Evolutionary conservation across 2,329 filamentous ascomycete genomes (phyloP).

Genomic region (Neonectria sp.): DNA sequence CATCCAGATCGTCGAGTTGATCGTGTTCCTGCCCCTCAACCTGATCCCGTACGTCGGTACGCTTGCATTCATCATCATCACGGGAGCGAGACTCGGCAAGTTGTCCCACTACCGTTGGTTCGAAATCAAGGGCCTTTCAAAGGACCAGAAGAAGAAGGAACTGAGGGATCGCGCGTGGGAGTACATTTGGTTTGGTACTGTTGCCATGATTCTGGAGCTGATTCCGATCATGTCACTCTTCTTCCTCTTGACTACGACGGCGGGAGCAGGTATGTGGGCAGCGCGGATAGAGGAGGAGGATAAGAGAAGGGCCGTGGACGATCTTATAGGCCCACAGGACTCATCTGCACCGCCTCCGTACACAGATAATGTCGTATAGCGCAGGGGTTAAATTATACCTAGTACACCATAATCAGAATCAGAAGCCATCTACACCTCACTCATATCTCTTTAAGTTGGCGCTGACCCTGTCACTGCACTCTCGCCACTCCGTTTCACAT

Average conservation of each 20-base stretch:
- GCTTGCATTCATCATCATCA: constrained; percentile 88
- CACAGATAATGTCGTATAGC: constrained; percentile 45
- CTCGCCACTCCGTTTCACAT: not conserved
- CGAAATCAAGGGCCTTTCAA: constrained; percentile 81
- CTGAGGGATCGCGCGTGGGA: constrained; percentile 80
- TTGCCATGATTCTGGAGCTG: constrained; percentile 88
- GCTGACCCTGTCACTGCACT: not conserved
- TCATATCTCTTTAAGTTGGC: not conserved
- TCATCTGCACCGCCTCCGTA: constrained; percentile 48
- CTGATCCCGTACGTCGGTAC: constrained; percentile 88
- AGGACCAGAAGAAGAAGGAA: constrained; percentile 80
- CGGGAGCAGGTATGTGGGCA: constrained; percentile 89
- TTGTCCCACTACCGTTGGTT: constrained; percentile 95
- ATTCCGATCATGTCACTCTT: constrained; percentile 93
- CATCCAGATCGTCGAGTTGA: constrained; percentile 89
- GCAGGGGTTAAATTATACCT: not conserved
- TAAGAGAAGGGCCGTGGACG: constrained; percentile 39
- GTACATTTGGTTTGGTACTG: constrained; percentile 93
- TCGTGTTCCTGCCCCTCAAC: constrained; percentile 86
- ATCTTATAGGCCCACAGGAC: constrained; percentile 29
- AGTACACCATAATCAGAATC: not conserved
- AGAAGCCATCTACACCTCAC: not conserved
- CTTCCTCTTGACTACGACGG: constrained; percentile 89
- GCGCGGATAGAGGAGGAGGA: constrained; percentile 79
- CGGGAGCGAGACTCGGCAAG: constrained; percentile 88